phyloP scores from a whole-genome alignment of 164 flowering plant species.

The Berberis thunbergii region DNA sequence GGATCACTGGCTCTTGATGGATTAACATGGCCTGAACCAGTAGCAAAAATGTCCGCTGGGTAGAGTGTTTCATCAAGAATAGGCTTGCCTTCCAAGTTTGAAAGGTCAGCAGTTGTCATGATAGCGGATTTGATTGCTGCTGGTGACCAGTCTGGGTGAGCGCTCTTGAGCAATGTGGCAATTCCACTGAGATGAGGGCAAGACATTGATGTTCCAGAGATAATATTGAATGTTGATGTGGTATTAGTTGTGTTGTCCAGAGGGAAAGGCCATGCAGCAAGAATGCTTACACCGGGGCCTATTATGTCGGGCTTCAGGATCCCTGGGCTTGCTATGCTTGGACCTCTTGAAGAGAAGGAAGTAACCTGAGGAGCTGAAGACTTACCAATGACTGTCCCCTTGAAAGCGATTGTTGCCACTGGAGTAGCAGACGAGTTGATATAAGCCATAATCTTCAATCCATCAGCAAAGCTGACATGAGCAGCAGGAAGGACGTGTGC shows the following conservation, averaged over 20 bases:
- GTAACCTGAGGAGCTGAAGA: constrained; percentile 29
- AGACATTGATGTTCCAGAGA: constrained; percentile 18
- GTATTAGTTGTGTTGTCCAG: constrained; percentile 10
- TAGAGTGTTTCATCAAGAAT: constrained; percentile 20
- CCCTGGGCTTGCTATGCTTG: constrained; percentile 28
- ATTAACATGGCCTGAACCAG: constrained; percentile 47
- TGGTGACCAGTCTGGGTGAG: constrained; percentile 57
- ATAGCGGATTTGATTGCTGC: constrained; percentile 51
- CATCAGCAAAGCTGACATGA: constrained; percentile 26
- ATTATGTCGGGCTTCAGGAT: constrained; percentile 56
- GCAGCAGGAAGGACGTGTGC: constrained; percentile 43
- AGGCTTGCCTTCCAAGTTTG: constrained; percentile 20
- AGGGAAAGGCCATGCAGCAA: constrained; percentile 49
- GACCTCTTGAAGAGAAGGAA: constrained; percentile 52
- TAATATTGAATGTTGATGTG: constrained; percentile 2
- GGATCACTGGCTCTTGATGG: constrained; percentile 36
- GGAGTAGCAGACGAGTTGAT: constrained; percentile 30
- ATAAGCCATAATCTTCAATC: constrained; percentile 28
- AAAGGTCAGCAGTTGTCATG: constrained; percentile 41
- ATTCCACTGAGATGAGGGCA: constrained; percentile 22
- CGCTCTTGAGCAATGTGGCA: constrained; percentile 41
- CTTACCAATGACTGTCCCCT: constrained; percentile 37
- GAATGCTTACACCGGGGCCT: constrained; percentile 44
- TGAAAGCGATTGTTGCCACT: constrained; percentile 28
- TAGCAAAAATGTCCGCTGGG: constrained; percentile 28